A percentile compares a stretch with the other conserved stretches of the same genome.
Conservation (phyloP, 495 filamentous ascomycete species). For the Trichocladium uniseriatum region DNA sequence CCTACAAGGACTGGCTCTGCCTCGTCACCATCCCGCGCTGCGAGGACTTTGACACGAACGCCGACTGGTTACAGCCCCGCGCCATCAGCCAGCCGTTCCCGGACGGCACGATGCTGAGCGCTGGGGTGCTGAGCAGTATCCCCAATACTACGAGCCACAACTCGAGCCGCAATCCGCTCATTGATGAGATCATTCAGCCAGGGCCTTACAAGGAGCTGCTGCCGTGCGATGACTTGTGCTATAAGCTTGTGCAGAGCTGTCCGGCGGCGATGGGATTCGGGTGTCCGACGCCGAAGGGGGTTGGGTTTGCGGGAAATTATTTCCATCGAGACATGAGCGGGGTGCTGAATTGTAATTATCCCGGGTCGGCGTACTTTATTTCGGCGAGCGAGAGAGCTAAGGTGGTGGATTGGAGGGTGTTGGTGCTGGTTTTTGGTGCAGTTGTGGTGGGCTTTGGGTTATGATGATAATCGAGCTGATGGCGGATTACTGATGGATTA, state of each 20-base stretch:
- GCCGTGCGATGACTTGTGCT: constrained; percentile 78
- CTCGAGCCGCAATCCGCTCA: constrained; percentile 55
- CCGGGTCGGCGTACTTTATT: constrained; percentile 33
- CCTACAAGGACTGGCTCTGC: constrained; percentile 93
- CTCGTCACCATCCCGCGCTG: constrained; percentile 86
- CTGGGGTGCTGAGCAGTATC: constrained; percentile 17
- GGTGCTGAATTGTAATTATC: constrained; percentile 39
- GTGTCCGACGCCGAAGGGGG: constrained; percentile 52
- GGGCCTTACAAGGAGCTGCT: constrained; percentile 92
- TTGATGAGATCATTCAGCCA: constrained; percentile 62
- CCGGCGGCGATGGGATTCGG: constrained; percentile 66
- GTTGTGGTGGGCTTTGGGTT: constrained; percentile 4
- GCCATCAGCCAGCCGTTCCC: constrained; percentile 59
- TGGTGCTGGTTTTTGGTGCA: constrained; percentile 10
- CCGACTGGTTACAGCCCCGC: constrained; percentile 53
- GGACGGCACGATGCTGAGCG: constrained; percentile 48
- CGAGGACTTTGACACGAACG: constrained; percentile 58
- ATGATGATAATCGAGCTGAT: not conserved
- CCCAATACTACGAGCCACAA: constrained; percentile 28
- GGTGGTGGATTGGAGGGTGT: constrained; percentile 11
- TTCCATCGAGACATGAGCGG: constrained; percentile 33
- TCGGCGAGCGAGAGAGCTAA: constrained; percentile 14
- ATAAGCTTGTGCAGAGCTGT: constrained; percentile 72
- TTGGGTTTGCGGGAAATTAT: constrained; percentile 58
- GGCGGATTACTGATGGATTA: no score